Evolutionary conservation across 1,139 yeast genomes (phyloP), one percentile per base, ranked within the genome.

Genomic region (Diutina ranongensis): DNA sequence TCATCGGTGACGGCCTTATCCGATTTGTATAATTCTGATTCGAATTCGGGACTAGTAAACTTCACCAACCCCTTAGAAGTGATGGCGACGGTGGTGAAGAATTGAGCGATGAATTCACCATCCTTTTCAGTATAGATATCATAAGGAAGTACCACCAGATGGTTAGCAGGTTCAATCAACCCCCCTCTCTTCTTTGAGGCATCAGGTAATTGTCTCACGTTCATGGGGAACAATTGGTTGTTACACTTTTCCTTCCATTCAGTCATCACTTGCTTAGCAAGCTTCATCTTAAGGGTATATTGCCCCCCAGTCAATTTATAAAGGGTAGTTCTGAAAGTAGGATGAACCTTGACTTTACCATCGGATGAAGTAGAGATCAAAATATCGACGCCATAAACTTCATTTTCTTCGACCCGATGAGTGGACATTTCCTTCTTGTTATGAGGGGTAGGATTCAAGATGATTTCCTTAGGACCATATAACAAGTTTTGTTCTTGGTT

Each of bases 181-280:
- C 92, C 94, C 67, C 83, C 77, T 59, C 86, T 78, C 49, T 84
- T 80, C 63, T 77, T 81, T 62, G 79, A 74, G 54, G 84, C 80
- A 56, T 83, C 87, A 40, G 74, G 80, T 51, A 83, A 73, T 55
- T 76, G 71, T 60, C 83, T 73, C 56, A 81, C 71, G 54, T 83
- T 73, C 67, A 78, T 78, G 46, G 94, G 94, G 77, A 81, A 83
- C 42, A 38, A 38, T 33, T 71, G 71, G 34, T 87, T 84, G 45
- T 78, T 72, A 57, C 75, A 72, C 66, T 78, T 78, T 59, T 76
- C 75, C 55, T 67, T 68, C 59, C 83, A 73, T 58, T 83, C 88
- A 48, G 80, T 73, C 58, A 80, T 72, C 34, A 78, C 78, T 52
- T 73, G 70, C 56, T 84, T 83, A 44, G 92, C 81, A 47, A 86